phyloP scores from a whole-genome alignment of 2,329 filamentous ascomycete species.

The Fusarium albidum region DNA sequence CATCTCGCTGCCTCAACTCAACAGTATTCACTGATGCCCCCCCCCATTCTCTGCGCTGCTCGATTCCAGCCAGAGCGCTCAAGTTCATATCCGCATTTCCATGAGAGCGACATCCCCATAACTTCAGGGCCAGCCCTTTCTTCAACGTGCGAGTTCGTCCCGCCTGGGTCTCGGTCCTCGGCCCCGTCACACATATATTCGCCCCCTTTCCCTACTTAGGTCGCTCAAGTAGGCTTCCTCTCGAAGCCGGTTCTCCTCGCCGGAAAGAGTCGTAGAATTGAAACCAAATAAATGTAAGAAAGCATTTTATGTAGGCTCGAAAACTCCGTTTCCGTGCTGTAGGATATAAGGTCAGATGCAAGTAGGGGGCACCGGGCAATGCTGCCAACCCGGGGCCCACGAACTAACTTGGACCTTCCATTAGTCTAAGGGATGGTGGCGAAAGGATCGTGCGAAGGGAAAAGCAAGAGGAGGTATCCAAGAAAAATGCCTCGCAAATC shows the following conservation, averaged over 20 bases:
- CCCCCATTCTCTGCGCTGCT: constrained; percentile 6
- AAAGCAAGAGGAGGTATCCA: constrained; percentile 14
- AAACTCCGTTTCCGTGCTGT: constrained; percentile 4
- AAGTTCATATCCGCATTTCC: constrained; percentile 11
- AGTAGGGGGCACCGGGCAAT: neutral
- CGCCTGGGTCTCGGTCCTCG: neutral
- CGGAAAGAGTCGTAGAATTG: constrained; percentile 3
- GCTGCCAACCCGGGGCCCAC: constrained; percentile 14
- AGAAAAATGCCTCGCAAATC: constrained; percentile 7
- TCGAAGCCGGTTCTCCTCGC: constrained; percentile 2
- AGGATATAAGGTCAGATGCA: constrained; percentile 7
- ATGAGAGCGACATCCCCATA: neutral
- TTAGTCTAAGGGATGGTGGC: constrained; percentile 17
- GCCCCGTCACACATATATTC: neutral
- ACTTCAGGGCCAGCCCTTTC: constrained; percentile 3
- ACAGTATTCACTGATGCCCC: neutral
- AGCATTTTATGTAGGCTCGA: constrained; percentile 15
- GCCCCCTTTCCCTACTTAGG: too few species aligned
- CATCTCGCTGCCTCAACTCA: constrained; percentile 1
- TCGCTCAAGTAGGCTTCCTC: neutral
- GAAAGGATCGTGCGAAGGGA: constrained; percentile 21
- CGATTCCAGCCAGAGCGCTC: constrained; percentile 10
- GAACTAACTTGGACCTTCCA: constrained; percentile 11
- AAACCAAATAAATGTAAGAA: neutral
- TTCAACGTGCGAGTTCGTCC: neutral